A percentile compares a stretch with the other conserved stretches of the same genome.
Evolutionary conservation across 2,329 filamentous ascomycete species (phyloP).

Genomic region (Dryadomyces quercivorus): DNA sequence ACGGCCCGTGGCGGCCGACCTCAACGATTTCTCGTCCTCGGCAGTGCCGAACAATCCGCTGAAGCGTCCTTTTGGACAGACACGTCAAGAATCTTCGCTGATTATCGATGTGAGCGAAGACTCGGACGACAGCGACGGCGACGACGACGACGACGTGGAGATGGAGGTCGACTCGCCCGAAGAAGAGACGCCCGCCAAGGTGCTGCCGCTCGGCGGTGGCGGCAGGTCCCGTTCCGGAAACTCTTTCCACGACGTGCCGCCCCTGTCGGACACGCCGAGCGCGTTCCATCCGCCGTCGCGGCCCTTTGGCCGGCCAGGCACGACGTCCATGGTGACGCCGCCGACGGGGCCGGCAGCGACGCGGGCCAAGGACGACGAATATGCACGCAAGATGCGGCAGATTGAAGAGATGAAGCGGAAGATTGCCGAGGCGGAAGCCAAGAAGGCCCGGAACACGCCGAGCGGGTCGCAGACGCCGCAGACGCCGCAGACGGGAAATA

Average conservation of each 20-base stretch:
- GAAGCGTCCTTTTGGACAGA: conserved; percentile 53
- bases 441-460: conserved; percentile 26
- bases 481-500: conserved; percentile 13
- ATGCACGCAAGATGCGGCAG: conserved; percentile 40
- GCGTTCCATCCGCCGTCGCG: conserved; percentile 17
- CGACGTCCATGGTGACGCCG: conserved; percentile 22
- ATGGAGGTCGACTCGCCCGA: conserved; percentile 53
- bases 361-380: conserved; percentile 24
- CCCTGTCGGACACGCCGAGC: conserved; percentile 23
- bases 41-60: conserved; percentile 17
- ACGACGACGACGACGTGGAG: conserved; percentile 50
- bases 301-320: conserved; percentile 26
- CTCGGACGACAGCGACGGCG: conserved; percentile 45
- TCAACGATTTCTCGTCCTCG: conserved; percentile 41
- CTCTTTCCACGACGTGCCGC: conserved; percentile 32
- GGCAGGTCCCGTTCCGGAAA: conserved; percentile 18
- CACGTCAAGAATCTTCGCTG: conserved; percentile 46
- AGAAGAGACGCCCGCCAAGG: conserved; percentile 24
- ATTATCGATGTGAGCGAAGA: conserved; percentile 79
- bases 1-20: conserved; percentile 52
- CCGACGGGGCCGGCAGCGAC: conserved; percentile 20
- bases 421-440: conserved; percentile 47
- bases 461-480: conserved; percentile 18
- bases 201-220: conserved; percentile 15
- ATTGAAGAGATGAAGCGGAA: conserved; percentile 49